Conservation (phyloP, 2,329 filamentous ascomycete species). For the Teratosphaeria epicoccoides region DNA sequence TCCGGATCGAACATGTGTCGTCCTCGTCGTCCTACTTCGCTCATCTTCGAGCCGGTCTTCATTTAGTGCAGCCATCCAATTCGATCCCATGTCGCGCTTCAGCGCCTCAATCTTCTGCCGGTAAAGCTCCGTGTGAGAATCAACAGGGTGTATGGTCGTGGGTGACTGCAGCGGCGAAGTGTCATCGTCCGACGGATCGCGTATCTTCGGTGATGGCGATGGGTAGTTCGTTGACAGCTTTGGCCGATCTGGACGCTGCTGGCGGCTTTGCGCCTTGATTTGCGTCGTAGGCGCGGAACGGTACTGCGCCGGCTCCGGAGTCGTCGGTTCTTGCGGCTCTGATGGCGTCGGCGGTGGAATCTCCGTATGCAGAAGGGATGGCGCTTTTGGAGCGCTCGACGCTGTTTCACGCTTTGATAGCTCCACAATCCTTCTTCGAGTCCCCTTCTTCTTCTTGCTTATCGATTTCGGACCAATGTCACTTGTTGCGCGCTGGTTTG, state of each 20-base stretch:
- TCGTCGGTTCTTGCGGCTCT: constrained; percentile 12
- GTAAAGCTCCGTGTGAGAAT: constrained; percentile 41
- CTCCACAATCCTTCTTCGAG: constrained; percentile 48
- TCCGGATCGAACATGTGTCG: constrained; percentile 15
- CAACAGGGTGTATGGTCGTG: constrained; percentile 12
- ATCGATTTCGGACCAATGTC: constrained; percentile 20
- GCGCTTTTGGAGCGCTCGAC: constrained; percentile 11
- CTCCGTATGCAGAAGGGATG: constrained; percentile 15
- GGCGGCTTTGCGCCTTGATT: neutral
- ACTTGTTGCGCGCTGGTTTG: constrained; percentile 20
- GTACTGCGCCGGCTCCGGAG: constrained; percentile 17
- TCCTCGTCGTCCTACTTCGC: constrained; percentile 12
- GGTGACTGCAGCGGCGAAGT: constrained; percentile 18
- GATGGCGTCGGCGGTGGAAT: constrained; percentile 8
- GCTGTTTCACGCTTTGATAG: constrained; percentile 33
- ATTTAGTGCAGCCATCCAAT: constrained; percentile 75
- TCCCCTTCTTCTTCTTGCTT: constrained; percentile 47
- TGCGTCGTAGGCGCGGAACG: constrained; percentile 14
- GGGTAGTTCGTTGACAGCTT: constrained; percentile 22
- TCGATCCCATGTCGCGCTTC: constrained; percentile 73
- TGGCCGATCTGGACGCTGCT: constrained; percentile 11
- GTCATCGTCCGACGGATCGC: constrained; percentile 22
- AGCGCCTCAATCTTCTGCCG: constrained; percentile 79
- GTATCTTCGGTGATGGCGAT: constrained; percentile 18
- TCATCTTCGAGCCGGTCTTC: constrained; percentile 52